These are phyloP conservation scores for Hortaea sp. DNA, from an alignment of 2,329 filamentous ascomycete species.

Conservation along the genomic window DNA sequence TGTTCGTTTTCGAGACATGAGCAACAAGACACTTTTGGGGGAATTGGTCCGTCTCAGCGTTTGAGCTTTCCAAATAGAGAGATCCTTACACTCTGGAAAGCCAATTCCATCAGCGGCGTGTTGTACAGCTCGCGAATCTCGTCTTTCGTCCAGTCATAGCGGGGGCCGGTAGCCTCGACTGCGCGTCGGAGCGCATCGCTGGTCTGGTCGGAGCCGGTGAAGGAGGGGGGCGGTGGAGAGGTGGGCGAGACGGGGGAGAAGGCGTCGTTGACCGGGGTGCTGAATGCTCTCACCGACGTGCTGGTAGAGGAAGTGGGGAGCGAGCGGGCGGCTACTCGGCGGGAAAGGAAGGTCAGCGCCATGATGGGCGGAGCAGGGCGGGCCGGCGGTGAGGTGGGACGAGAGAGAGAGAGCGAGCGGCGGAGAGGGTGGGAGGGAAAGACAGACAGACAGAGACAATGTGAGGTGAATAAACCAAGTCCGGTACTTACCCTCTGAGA, in stretches of 20 bases:
- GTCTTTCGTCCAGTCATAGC: slow-evolving; percentile 70
- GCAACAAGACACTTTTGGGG: neutral
- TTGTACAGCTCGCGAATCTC: slow-evolving; percentile 77
- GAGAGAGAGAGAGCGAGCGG: neutral
- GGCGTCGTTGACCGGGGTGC: slow-evolving; percentile 26
- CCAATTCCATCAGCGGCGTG: slow-evolving; percentile 66
- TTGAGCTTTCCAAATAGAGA: too few species aligned
- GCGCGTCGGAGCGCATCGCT: slow-evolving; percentile 37
- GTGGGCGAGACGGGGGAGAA: slow-evolving; percentile 20
- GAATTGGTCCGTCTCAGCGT: neutral
- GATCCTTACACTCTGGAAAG: slow-evolving; percentile 21
- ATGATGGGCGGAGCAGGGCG: slow-evolving; percentile 6
- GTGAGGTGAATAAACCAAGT: too few species aligned
- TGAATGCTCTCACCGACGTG: slow-evolving; percentile 16
- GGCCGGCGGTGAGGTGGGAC: neutral
- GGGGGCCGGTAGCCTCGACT: slow-evolving; percentile 49
- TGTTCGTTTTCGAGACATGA: slow-evolving; percentile 25
- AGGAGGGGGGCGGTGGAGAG: slow-evolving; percentile 10
- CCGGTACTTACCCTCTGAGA: neutral
- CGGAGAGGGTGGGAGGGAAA: neutral
- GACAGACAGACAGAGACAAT: neutral
- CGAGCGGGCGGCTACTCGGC: slow-evolving; percentile 13
- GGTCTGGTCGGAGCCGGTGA: slow-evolving; percentile 14
- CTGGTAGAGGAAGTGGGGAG: slow-evolving; percentile 5
- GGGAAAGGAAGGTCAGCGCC: slow-evolving; percentile 17